A percentile compares a stretch with the other conserved stretches of the same genome.
Conservation (phyloP, 495 filamentous ascomycete species). For the Penicillium bialowiezense region DNA sequence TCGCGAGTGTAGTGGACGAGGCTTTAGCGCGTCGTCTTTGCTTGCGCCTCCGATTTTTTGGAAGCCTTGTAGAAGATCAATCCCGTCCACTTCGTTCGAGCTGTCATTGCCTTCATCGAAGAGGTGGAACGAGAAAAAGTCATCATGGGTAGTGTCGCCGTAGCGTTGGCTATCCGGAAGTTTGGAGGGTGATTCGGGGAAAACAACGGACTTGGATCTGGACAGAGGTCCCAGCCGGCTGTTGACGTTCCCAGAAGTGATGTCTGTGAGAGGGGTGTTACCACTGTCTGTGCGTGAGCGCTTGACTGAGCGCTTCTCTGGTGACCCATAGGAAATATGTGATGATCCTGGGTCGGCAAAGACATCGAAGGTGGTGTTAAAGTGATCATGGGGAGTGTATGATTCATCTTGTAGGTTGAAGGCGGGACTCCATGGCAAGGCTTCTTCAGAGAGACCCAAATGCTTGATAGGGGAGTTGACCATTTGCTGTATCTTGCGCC, state of each 20-base stretch:
- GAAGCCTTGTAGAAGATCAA: slow-evolving; percentile 87
- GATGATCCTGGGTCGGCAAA: slow-evolving; percentile 62
- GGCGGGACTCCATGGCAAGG: slow-evolving; percentile 72
- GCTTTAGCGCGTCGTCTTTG: slow-evolving; percentile 30
- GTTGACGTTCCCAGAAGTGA: slow-evolving; percentile 54
- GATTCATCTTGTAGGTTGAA: slow-evolving; percentile 63
- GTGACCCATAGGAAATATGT: slow-evolving; percentile 62
- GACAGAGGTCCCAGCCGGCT: slow-evolving; percentile 42
- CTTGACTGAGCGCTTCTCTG: slow-evolving; percentile 69
- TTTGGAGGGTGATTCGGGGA: slow-evolving; percentile 48
- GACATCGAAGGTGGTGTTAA: slow-evolving; percentile 62
- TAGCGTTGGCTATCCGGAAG: slow-evolving; percentile 53
- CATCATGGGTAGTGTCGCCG: slow-evolving; percentile 54
- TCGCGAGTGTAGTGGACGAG: slow-evolving; percentile 30
- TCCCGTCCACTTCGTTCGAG: slow-evolving; percentile 59
- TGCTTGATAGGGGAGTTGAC: slow-evolving; percentile 82
- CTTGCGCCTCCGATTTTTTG: slow-evolving; percentile 72
- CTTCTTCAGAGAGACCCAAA: slow-evolving; percentile 60
- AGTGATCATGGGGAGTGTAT: slow-evolving; percentile 46
- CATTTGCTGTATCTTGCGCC: slow-evolving; percentile 80
- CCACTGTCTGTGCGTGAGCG: slow-evolving; percentile 54
- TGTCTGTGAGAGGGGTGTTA: slow-evolving; percentile 59
- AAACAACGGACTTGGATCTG: slow-evolving; percentile 41
- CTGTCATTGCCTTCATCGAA: slow-evolving; percentile 52
- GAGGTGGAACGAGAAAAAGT: slow-evolving; percentile 60